A percentile compares a stretch with the other conserved stretches of the same genome.
Evolutionary conservation across 2,329 filamentous ascomycete species (phyloP).

Genomic region (Lecanosticta acicola): DNA sequence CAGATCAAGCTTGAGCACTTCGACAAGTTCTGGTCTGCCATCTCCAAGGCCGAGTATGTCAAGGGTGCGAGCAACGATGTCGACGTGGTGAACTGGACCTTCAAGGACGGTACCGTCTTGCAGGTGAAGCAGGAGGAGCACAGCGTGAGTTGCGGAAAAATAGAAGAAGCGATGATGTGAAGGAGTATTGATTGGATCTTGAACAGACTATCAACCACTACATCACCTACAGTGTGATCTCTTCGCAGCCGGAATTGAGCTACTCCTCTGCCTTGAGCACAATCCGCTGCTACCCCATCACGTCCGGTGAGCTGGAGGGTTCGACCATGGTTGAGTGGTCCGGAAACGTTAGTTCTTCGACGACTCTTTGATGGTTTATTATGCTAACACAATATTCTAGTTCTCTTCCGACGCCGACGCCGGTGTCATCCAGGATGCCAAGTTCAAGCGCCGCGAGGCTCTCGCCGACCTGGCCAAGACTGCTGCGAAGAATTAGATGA

Average conservation of each 20-base stretch:
- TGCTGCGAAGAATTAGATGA: conserved; percentile 28
- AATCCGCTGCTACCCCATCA: conserved; percentile 59
- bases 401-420: conserved; percentile 67
- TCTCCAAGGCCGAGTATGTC: conserved; percentile 57
- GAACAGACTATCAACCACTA: conserved; percentile 64
- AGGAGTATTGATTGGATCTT: conserved; percentile 2
- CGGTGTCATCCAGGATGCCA: conserved; percentile 67
- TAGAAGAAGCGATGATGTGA: neutral
- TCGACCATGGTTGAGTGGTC: conserved; percentile 64
- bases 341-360: conserved; percentile 3
- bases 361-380: neutral
- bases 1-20: conserved; percentile 69
- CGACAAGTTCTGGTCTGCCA: conserved; percentile 59
- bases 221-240: conserved; percentile 69
- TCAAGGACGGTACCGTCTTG: conserved; percentile 62
- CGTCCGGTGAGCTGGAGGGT: conserved; percentile 59
- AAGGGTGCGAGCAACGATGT: conserved; percentile 54
- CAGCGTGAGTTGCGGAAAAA: conserved; percentile 52
- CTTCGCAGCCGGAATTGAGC: conserved; percentile 57
- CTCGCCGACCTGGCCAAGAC: conserved; percentile 57
- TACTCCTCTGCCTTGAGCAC: conserved; percentile 65
- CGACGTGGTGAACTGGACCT: conserved; percentile 62
- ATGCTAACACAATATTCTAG: conserved; percentile 36
- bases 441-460: conserved; percentile 69
- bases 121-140: conserved; percentile 75